Percentiles rank a stretch among this genome's conserved stretches.
Evolutionary conservation across 2,329 filamentous ascomycete species (phyloP).

Genomic region (Nannizziopsis arthrosporioides): DNA sequence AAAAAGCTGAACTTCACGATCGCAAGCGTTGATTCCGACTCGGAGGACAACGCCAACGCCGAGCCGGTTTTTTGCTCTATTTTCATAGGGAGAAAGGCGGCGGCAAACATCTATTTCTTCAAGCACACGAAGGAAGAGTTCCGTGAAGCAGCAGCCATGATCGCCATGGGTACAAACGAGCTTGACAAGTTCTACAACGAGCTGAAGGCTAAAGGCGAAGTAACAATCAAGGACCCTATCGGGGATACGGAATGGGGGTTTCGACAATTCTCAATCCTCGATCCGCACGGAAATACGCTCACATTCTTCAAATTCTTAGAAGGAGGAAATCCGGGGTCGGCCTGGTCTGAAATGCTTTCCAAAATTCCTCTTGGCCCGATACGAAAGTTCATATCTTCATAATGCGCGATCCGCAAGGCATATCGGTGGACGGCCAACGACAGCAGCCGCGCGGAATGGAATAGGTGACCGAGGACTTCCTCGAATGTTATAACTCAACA

Average conservation of each 20-base stretch:
- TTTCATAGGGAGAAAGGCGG: conserved; percentile 16
- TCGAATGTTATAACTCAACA: no score
- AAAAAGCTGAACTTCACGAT: conserved; percentile 16
- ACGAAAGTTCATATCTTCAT: no score
- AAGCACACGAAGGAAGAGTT: conserved; percentile 11
- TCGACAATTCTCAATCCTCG: conserved; percentile 15
- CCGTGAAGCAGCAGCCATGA: conserved; percentile 13
- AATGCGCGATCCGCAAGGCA: no score
- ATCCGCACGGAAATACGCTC: conserved; percentile 13
- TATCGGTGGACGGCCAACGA: no score
- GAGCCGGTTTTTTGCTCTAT: conserved; percentile 17
- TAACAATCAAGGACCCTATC: conserved; percentile 12
- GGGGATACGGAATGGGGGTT: conserved; percentile 15
- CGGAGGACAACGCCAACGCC: conserved; percentile 12
- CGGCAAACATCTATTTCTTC: conserved; percentile 18
- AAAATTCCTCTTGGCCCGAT: not conserved
- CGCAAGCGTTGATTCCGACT: conserved; percentile 13
- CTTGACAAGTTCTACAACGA: conserved; percentile 16
- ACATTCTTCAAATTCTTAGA: conserved; percentile 16
- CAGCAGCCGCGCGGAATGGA: no score
- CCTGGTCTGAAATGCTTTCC: not conserved
- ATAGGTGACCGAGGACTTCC: no score
- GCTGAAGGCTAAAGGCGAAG: conserved; percentile 11
- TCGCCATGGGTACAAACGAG: conserved; percentile 16
- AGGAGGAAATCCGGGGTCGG: conserved; percentile 14